Evolutionary conservation across 768 basidiomycete genomes (phyloP).

Genomic region (Pisolithus marmoratus): DNA sequence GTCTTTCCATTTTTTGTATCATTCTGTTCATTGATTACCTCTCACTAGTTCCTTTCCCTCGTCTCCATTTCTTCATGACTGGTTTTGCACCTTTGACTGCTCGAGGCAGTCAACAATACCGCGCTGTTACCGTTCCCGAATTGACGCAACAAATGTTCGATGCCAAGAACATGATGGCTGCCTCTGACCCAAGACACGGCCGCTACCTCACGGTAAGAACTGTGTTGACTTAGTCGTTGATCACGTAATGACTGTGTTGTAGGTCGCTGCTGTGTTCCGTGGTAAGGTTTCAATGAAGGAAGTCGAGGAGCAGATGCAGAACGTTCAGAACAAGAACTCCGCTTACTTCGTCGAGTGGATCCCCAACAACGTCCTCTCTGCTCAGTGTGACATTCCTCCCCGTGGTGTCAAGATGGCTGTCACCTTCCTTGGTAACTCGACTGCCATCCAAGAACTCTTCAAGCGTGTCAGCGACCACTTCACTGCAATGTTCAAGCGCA

Average conservation of each 20-base stretch:
- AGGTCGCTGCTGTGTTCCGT: constrained; percentile 96
- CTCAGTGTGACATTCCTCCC: constrained; percentile 97
- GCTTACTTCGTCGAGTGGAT: constrained; percentile 99
- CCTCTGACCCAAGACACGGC: constrained; percentile 93
- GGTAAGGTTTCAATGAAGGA: constrained; percentile 99
- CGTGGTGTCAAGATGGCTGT: constrained; percentile 95
- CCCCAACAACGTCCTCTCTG: constrained; percentile 96
- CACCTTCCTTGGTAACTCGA: constrained; percentile 97
- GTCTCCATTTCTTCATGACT: constrained; percentile 99
- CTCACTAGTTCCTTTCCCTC: constrained; percentile 86
- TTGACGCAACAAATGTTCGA: constrained; percentile 99
- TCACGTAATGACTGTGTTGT: neutral
- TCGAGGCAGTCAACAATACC: constrained; percentile 90
- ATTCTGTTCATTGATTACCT: constrained; percentile 3
- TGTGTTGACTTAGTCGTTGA: neutral
- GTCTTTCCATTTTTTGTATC: constrained; percentile 17
- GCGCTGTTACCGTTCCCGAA: constrained; percentile 95
- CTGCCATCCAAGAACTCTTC: constrained; percentile 97
- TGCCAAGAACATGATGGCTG: constrained; percentile 99
- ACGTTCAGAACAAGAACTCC: constrained; percentile 95
- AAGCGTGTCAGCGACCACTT: constrained; percentile 98
- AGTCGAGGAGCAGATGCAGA: constrained; percentile 98
- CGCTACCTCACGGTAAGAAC: constrained; percentile 86
- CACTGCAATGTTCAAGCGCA: constrained; percentile 98
- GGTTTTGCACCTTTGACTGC: constrained; percentile 94